A percentile compares a stretch with the other conserved stretches of the same genome.
Evolutionary conservation across 2,329 filamentous ascomycete genomes (phyloP).

Genomic region (Zasmidium angulare): DNA sequence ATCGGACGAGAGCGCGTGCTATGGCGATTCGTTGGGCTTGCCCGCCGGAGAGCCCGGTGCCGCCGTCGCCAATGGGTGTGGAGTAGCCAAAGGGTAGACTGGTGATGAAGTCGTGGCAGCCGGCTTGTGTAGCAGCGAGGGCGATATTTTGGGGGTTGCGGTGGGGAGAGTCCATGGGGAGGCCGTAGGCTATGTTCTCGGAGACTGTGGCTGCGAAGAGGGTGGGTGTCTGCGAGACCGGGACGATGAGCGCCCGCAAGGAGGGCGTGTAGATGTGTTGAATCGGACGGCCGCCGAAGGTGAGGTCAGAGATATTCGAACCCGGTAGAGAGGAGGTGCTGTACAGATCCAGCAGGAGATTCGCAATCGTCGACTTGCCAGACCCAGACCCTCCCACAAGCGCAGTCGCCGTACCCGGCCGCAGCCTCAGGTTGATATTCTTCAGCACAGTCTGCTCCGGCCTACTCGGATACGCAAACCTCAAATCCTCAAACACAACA

Average conservation of each 20-base stretch:
- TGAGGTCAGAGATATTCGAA: constrained; percentile 46
- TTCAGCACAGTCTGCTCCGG: constrained; percentile 57
- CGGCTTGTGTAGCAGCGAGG: constrained; percentile 55
- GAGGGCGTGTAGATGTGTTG: constrained; percentile 58
- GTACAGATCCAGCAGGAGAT: constrained; percentile 74
- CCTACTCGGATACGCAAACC: constrained; percentile 70
- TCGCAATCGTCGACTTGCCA: constrained; percentile 85
- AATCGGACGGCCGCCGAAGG: constrained; percentile 60
- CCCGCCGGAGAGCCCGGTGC: constrained; percentile 71
- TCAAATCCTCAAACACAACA: constrained; percentile 61
- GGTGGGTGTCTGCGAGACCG: constrained; percentile 69
- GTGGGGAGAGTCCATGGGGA: constrained; percentile 56
- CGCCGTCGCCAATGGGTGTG: constrained; percentile 75
- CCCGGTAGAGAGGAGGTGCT: constrained; percentile 55
- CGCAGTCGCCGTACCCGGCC: constrained; percentile 65
- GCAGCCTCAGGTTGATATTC: constrained; percentile 65
- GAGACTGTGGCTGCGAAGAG: constrained; percentile 76
- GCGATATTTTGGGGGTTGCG: constrained; percentile 47
- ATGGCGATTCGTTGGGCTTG: constrained; percentile 82
- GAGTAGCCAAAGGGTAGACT: constrained; percentile 70
- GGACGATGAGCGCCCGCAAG: constrained; percentile 62
- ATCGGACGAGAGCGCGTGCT: constrained; percentile 71
- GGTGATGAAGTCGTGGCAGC: constrained; percentile 74
- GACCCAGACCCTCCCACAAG: constrained; percentile 83
- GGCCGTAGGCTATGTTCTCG: constrained; percentile 80